phyloP scores from a whole-genome alignment of 2,329 filamentous ascomycete species.

The Colletotrichum kahawae region DNA sequence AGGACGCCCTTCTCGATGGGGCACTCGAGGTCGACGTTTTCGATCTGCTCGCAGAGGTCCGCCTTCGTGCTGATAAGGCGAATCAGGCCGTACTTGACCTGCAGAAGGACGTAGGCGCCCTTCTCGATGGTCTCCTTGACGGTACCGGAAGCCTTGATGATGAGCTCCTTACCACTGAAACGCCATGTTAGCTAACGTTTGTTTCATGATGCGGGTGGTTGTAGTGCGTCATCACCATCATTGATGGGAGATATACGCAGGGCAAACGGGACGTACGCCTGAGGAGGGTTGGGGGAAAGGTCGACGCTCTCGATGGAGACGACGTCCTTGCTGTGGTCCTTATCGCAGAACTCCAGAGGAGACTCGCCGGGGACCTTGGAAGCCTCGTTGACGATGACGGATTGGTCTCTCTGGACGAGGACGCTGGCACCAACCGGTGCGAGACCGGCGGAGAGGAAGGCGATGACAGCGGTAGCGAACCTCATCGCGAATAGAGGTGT shows the following conservation, averaged over 20 bases:
- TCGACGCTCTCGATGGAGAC: constrained; percentile 81
- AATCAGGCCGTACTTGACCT: constrained; percentile 95
- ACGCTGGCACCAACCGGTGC: constrained; percentile 49
- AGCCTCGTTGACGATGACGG: constrained; percentile 53
- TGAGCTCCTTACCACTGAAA: constrained; percentile 74
- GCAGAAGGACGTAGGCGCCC: constrained; percentile 81
- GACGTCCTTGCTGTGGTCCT: constrained; percentile 71
- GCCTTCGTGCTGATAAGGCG: constrained; percentile 80
- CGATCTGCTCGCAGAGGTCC: constrained; percentile 88
- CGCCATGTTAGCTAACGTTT: constrained; percentile 9
- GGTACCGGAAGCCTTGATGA: constrained; percentile 79
- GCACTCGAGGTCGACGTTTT: constrained; percentile 87
- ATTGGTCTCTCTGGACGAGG: constrained; percentile 54
- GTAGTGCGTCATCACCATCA: not conserved
- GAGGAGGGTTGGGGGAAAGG: constrained; percentile 83
- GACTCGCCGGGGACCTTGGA: constrained; percentile 82
- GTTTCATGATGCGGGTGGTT: not conserved
- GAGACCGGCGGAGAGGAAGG: constrained; percentile 50
- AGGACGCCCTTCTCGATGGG: constrained; percentile 83
- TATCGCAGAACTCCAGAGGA: constrained; percentile 78
- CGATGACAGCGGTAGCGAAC: constrained; percentile 46
- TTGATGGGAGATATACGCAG: not conserved
- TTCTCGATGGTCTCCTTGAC: constrained; percentile 74
- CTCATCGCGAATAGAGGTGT: constrained; percentile 38
- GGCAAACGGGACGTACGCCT: constrained; percentile 67